phyloP scores from a whole-genome alignment of 106 monocot species.

The Gastrodia elata region DNA sequence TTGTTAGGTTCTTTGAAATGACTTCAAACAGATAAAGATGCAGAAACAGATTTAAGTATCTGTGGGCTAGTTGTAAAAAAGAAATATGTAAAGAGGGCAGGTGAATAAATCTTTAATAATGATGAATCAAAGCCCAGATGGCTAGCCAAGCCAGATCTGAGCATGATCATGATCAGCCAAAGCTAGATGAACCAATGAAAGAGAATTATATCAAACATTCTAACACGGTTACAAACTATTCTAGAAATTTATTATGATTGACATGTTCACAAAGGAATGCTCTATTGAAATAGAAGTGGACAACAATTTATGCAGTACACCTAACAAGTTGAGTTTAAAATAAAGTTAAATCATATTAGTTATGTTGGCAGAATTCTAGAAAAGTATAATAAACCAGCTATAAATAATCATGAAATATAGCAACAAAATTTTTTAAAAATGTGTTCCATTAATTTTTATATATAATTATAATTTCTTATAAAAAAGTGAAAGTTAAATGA shows the following conservation, averaged over 20 bases:
- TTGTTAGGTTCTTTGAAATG: no score
- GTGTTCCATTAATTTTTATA: not conserved
- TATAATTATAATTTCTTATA: not conserved
- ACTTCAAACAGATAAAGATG: no score
- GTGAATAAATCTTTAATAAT: no score
- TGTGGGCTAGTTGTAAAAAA: no score
- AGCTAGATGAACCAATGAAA: not conserved
- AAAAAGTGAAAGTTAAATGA: not conserved
- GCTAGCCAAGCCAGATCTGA: not conserved
- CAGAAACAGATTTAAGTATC: no score
- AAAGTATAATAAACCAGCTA: not conserved
- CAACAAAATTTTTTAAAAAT: not conserved
- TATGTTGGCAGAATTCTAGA: not conserved
- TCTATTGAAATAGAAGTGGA: not conserved
- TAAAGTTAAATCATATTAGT: not conserved
- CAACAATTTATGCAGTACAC: not conserved
- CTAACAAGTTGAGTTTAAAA: no score
- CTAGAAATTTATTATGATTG: not conserved
- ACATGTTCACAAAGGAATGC: not conserved
- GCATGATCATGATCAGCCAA: not conserved
- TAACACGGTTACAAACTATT: not conserved
- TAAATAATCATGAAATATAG: not conserved
- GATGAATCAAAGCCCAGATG: no score
- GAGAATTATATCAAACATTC: not conserved
- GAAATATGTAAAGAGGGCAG: no score